Base-by-base conservation (phyloP, 2,329 filamentous ascomycete genomes). In the Blastomyces gilchristii region DNA sequence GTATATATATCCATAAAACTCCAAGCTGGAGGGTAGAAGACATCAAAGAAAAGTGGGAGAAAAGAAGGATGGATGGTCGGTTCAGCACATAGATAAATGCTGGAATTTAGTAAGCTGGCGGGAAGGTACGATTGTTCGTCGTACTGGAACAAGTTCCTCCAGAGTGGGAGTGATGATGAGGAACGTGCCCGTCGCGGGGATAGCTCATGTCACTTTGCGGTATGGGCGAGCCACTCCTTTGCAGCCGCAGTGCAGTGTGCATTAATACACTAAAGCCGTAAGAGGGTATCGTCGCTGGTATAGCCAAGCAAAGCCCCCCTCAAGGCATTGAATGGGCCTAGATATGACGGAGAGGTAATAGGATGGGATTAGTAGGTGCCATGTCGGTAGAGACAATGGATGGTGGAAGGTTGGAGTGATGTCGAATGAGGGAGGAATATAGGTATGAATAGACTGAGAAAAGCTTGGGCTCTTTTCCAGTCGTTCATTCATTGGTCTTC, bases 401-500 rank as follows among this genome's bases (percentile, higher is more conserved):
- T 22, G 34, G 31, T 53, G 16, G 4, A 22, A 7, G 31, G 53
- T 56, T 37, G 31, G 53, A 22, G 53, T 37, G 34, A 37, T 37
- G 11, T n/a, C 7, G 31, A 22, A 14, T 11, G 45, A 50, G 47
- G 37, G 37, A 31, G 37, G 22, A 54, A 54, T n/a, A 43, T 28
- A 12, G 22, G 58, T 3, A 28, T n/a, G 6, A 34, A 50, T 34
- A 58, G 16, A 41, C 39, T 12, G 53, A 39, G 14, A 28, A 18
- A 52, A 45, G 16, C 31, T 3, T 52, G 25, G 25, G 12, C 25
- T 25, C 22, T 25, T 14, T 47, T 49, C 37, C 18, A 18, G 14
- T 4, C 12, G 16, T 65, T 31, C 65, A 64, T 54, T 68, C 65
- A 18, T 63, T 63, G 9, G 85, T 76, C 80, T 90, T 95, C 79